Conservation (phyloP, 176 grass and related monocot species). For the Zizania latifolia region DNA sequence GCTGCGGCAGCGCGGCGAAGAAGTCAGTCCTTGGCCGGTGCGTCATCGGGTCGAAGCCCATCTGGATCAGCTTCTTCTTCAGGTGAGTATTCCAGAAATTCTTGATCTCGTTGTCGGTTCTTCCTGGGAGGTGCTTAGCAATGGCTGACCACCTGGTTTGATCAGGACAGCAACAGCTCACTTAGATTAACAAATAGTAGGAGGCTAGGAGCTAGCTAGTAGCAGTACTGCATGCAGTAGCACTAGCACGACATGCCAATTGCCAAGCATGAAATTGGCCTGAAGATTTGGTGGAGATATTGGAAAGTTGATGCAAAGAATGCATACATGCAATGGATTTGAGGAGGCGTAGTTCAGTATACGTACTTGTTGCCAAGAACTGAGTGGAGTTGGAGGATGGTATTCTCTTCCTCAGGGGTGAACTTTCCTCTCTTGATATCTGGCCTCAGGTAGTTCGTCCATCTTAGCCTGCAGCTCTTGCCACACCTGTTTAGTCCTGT, state of each 20-base stretch:
- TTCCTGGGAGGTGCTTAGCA: constrained; percentile 57
- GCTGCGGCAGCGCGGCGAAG: constrained; percentile 76
- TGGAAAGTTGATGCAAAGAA: constrained; percentile 13
- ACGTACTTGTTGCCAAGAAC: constrained; percentile 94
- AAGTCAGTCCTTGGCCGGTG: constrained; percentile 85
- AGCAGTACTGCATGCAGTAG: not conserved
- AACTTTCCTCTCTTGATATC: constrained; percentile 98
- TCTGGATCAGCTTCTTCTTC: constrained; percentile 97
- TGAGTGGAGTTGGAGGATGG: constrained; percentile 81
- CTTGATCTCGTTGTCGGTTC: constrained; percentile 98
- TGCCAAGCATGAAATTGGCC: not conserved
- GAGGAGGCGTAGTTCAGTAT: not conserved
- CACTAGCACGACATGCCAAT: not conserved
- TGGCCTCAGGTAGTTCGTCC: constrained; percentile 93
- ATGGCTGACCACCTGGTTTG: constrained; percentile 88
- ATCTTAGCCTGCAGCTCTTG: constrained; percentile 97
- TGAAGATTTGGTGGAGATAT: constrained; percentile 4
- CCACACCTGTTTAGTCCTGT: constrained; percentile 90
- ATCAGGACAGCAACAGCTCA: not conserved
- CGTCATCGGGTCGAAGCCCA: constrained; percentile 97
- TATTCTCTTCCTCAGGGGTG: constrained; percentile 74
- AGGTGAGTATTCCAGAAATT: constrained; percentile 99
- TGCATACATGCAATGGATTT: constrained; percentile 6
- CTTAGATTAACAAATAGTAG: constrained; percentile 8
- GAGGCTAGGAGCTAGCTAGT: not conserved